Conservation (phyloP, 2,329 filamentous ascomycete genomes). For the Nemania sp. region DNA sequence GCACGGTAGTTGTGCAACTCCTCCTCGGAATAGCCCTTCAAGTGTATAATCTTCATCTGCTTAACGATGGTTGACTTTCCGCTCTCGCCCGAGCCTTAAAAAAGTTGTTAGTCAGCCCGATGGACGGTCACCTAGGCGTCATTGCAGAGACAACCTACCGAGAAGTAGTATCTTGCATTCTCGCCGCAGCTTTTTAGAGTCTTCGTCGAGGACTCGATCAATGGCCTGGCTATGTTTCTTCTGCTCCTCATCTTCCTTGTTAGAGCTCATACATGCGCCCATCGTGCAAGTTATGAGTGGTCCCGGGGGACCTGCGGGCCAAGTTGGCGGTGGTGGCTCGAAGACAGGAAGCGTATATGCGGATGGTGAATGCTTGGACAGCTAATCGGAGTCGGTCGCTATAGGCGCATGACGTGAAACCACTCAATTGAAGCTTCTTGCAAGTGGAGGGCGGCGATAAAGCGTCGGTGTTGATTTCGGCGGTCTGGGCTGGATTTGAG, state of each 20-base stretch:
- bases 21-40: slow-evolving; percentile 94
- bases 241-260: slow-evolving; percentile 83
- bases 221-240: slow-evolving; percentile 98
- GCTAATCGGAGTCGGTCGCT: slow-evolving; percentile 16
- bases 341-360: slow-evolving; percentile 4
- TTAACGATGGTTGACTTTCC: slow-evolving; percentile 99
- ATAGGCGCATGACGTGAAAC: slow-evolving; percentile 23
- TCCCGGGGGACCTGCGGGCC: slow-evolving; percentile 19
- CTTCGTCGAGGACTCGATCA: slow-evolving; percentile 90
- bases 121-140: neutral
- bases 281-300: slow-evolving; percentile 53
- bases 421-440: slow-evolving; percentile 3
- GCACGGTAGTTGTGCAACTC: slow-evolving; percentile 93
- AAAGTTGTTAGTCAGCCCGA: slow-evolving; percentile 23
- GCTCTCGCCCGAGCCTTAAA: slow-evolving; percentile 87
- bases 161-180: slow-evolving; percentile 99
- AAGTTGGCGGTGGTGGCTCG: neutral
- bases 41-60: slow-evolving; percentile 99
- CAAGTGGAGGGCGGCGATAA: neutral
- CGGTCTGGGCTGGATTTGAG: slow-evolving; percentile 3
- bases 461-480: slow-evolving; percentile 17
- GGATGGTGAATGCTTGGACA: slow-evolving; percentile 9
- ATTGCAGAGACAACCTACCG: slow-evolving; percentile 58
- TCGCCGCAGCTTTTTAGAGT: slow-evolving; percentile 86
- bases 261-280: slow-evolving; percentile 92